Percentiles rank a stretch among this genome's conserved stretches.
phyloP scores from a whole-genome alignment of 495 filamentous ascomycete species.

The Aspergillus mulundensis region DNA sequence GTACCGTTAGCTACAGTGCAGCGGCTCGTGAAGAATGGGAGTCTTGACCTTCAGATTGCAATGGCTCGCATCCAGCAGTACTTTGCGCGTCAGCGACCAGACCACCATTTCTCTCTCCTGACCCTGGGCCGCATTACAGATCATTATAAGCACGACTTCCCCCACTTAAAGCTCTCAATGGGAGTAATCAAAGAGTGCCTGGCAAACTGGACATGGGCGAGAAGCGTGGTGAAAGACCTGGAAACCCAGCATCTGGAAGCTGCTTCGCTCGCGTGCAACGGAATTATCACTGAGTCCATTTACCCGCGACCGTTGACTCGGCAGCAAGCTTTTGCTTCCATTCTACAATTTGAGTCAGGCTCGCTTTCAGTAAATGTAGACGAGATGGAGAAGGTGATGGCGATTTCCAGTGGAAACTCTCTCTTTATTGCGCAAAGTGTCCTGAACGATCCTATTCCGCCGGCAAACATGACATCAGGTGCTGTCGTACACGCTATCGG shows the following conservation, averaged over 20 bases:
- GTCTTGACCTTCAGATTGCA: not conserved
- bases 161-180: slow-evolving; percentile 4
- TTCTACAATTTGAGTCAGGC: slow-evolving; percentile 7
- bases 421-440: slow-evolving; percentile 10
- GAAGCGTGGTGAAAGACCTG: not conserved
- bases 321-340: slow-evolving; percentile 3
- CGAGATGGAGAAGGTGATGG: not conserved
- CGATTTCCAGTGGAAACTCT: slow-evolving; percentile 7
- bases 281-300: not conserved
- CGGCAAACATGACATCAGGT: not conserved
- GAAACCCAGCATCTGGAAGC: not conserved
- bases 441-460: slow-evolving; percentile 3
- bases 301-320: not conserved
- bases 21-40: not conserved
- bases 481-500: slow-evolving; percentile 1
- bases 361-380: not conserved
- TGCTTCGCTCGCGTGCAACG: not conserved
- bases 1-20: not conserved
- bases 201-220: not conserved
- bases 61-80: not conserved
- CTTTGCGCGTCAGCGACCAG: not conserved
- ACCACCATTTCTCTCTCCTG: not conserved
- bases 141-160: slow-evolving; percentile 3
- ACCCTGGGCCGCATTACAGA: slow-evolving; percentile 2
- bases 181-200: not conserved